Evolutionary conservation across 331 rosid species (phyloP).

Genomic region (Cydonia oblonga): DNA sequence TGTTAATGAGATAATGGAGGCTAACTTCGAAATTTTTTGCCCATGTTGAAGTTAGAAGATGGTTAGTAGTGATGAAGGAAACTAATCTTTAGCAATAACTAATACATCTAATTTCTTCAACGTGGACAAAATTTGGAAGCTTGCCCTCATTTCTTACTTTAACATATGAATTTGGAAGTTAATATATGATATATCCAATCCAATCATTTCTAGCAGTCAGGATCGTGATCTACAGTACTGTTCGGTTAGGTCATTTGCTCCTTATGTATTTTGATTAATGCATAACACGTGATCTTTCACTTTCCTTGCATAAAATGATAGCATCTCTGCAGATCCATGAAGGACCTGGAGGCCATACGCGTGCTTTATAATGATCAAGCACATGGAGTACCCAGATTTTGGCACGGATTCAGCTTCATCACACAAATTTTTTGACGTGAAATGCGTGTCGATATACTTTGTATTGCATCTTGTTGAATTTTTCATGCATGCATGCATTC

Average conservation of each 20-base stretch:
- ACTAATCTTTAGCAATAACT: too few relatives aligned
- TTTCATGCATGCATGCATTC: neutral
- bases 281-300: neutral
- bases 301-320: too few relatives aligned
- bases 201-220: too few relatives aligned
- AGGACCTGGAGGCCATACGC: neutral
- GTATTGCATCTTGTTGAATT: neutral
- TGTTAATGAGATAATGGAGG: neutral
- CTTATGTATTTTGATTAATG: too few relatives aligned
- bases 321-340: neutral
- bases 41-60: neutral
- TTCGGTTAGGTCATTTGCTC: too few relatives aligned
- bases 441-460: neutral
- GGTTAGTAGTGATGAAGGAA: too few relatives aligned
- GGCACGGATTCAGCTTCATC: neutral
- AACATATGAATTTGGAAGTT: too few relatives aligned
- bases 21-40: neutral
- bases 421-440: neutral
- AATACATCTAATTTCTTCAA: too few relatives aligned
- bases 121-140: too few relatives aligned
- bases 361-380: neutral
- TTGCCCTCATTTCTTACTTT: too few relatives aligned
- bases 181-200: too few relatives aligned
- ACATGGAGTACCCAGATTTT: neutral
- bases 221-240: too few relatives aligned